phyloP scores from a whole-genome alignment of 176 grass and related monocot genomes.

The Metroxylon sagu region DNA sequence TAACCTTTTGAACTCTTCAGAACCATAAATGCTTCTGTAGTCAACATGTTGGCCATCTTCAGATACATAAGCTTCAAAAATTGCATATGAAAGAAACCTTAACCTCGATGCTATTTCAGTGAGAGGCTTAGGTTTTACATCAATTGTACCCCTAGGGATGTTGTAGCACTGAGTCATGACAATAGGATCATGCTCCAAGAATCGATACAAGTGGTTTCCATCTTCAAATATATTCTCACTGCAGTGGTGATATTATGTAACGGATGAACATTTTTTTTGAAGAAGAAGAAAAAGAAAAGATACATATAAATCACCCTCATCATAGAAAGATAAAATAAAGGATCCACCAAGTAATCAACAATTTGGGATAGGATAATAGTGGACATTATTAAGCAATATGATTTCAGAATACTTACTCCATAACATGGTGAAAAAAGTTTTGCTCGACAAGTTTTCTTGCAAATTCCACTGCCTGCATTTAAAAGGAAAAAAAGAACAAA shows the following conservation, averaged over 20 bases:
- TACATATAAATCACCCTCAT: not conserved
- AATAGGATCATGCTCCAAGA: slow-evolving; percentile 79
- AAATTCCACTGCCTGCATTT: slow-evolving; percentile 71
- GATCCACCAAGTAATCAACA: not conserved
- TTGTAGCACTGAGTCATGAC: slow-evolving; percentile 79
- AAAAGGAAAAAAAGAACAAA: not conserved
- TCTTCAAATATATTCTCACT: slow-evolving; percentile 93
- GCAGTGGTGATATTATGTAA: slow-evolving; percentile 23
- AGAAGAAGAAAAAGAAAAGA: not conserved
- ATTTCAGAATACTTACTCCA: slow-evolving; percentile 53
- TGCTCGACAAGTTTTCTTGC: slow-evolving; percentile 74
- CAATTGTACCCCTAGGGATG: slow-evolving; percentile 65
- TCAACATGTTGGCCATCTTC: slow-evolving; percentile 75
- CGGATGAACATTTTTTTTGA: not conserved
- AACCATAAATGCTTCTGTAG: slow-evolving; percentile 65
- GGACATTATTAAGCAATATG: too few species aligned
- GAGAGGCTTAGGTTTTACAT: slow-evolving; percentile 72
- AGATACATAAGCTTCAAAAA: slow-evolving; percentile 87
- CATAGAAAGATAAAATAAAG: not conserved
- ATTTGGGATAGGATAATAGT: too few species aligned
- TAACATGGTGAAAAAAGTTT: slow-evolving; percentile 72
- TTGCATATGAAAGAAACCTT: slow-evolving; percentile 56
- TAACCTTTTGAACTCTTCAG: slow-evolving; percentile 93
- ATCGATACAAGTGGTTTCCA: slow-evolving; percentile 80
- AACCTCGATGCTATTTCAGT: slow-evolving; percentile 71